Conservation (phyloP, 148 eudicot species). For the Cornus florida region DNA sequence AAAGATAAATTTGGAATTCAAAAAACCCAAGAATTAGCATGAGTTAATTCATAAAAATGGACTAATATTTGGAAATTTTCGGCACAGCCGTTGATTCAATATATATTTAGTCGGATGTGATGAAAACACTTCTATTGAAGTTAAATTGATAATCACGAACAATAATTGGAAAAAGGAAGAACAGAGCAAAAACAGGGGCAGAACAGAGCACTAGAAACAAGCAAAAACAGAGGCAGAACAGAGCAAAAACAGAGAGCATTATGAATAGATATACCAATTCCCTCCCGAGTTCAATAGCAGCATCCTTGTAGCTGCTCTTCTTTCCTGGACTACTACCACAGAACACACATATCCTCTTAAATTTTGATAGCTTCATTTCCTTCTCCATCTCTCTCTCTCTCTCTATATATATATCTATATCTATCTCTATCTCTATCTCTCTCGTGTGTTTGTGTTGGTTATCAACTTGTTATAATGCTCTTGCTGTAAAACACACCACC, state of each 20-base stretch:
- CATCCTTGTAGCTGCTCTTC: slow-evolving; percentile 41
- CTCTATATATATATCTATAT: slow-evolving; percentile 13
- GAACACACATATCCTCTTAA: slow-evolving; percentile 40
- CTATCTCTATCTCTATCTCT: slow-evolving; percentile 4
- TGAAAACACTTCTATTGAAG: background rate
- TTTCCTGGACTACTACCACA: slow-evolving; percentile 52
- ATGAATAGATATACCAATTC: slow-evolving; percentile 27
- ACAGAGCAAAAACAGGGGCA: background rate
- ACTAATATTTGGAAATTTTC: background rate
- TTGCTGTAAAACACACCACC: background rate
- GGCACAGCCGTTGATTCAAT: background rate
- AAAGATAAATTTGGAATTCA: background rate
- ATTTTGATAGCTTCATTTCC: slow-evolving; percentile 28
- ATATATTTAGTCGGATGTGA: too few relatives aligned
- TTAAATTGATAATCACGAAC: background rate
- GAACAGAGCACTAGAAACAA: background rate
- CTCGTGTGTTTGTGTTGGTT: background rate
- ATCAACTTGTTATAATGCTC: background rate
- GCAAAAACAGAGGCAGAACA: background rate
- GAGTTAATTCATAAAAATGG: background rate
- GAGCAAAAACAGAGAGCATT: background rate
- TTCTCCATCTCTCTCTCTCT: slow-evolving; percentile 22
- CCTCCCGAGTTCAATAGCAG: slow-evolving; percentile 40
- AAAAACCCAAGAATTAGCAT: background rate
- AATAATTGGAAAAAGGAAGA: background rate